Conservation (phyloP, 495 filamentous ascomycete genomes). For the Cercophora scortea region DNA sequence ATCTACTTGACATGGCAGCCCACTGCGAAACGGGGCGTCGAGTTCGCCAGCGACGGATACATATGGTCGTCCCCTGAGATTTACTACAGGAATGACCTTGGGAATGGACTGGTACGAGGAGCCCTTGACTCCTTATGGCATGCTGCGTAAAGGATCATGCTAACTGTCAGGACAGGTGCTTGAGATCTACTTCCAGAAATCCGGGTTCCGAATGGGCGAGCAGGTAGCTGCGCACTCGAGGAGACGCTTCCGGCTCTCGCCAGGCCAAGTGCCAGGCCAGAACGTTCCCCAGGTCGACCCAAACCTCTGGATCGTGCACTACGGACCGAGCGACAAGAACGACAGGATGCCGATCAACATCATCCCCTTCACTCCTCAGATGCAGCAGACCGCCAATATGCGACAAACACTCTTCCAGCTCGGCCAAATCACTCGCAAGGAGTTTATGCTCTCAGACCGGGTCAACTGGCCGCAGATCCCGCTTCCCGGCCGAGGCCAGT, state of each 20-base stretch:
- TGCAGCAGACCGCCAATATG: constrained; percentile 53
- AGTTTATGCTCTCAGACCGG: constrained; percentile 88
- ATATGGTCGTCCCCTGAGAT: constrained; percentile 78
- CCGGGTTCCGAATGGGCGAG: constrained; percentile 68
- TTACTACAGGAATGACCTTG: constrained; percentile 56
- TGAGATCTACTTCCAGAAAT: constrained; percentile 77
- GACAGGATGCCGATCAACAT: constrained; percentile 60
- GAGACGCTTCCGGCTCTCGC: constrained; percentile 74
- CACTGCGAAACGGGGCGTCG: constrained; percentile 50
- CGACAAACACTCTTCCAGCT: constrained; percentile 64
- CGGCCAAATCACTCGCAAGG: constrained; percentile 78
- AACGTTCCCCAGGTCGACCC: constrained; percentile 62
- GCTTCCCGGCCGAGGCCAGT: constrained; percentile 48
- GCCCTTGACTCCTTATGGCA: neutral
- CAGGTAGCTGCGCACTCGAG: constrained; percentile 63
- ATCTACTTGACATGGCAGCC: constrained; percentile 86
- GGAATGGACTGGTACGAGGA: constrained; percentile 64
- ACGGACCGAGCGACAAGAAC: constrained; percentile 60
- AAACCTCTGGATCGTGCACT: constrained; percentile 91
- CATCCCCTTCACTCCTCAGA: constrained; percentile 50
- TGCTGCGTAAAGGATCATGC: neutral
- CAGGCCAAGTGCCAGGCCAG: constrained; percentile 50
- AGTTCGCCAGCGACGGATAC: constrained; percentile 84
- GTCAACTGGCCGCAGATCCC: constrained; percentile 81
- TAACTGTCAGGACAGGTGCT: constrained; percentile 38